Conservation (phyloP, 169 alveolate species). For the Perkinsus marinus region DNA sequence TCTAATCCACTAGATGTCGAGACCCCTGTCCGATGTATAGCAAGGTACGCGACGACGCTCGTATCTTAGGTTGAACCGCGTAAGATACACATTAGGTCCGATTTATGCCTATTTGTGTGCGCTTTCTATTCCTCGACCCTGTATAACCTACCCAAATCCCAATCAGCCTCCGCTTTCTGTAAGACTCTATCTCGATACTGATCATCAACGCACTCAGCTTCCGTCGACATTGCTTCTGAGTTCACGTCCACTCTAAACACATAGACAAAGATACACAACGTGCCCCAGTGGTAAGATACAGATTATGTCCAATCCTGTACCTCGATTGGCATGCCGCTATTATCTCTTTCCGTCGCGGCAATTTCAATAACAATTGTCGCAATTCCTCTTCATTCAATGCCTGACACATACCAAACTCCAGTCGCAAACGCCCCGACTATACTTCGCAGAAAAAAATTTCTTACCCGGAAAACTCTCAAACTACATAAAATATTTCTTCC, state of each 20-base stretch:
- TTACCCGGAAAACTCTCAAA: no score
- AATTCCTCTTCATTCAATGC: background rate
- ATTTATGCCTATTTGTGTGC: no score
- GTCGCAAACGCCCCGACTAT: background rate
- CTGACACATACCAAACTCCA: background rate
- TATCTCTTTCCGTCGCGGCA: background rate
- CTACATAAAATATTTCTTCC: no score
- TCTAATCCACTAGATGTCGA: no score
- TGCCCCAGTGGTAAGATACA: no score
- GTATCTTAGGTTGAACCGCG: no score
- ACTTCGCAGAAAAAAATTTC: no score
- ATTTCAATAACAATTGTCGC: background rate
- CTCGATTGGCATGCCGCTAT: background rate
- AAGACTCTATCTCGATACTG: background rate
- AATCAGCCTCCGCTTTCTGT: background rate
- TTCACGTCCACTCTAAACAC: background rate
- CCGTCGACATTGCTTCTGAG: background rate
- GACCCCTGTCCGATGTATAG: no score
- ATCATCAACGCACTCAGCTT: background rate
- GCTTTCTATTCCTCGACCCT: no score
- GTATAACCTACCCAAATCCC: background rate
- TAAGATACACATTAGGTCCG: no score
- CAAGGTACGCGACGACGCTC: no score
- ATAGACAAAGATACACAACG: no score
- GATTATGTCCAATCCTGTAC: background rate